Percentiles rank a stretch among this genome's conserved stretches.
phyloP scores from a whole-genome alignment of 1,139 yeast species.

The Casaregolazyma lundiana region DNA sequence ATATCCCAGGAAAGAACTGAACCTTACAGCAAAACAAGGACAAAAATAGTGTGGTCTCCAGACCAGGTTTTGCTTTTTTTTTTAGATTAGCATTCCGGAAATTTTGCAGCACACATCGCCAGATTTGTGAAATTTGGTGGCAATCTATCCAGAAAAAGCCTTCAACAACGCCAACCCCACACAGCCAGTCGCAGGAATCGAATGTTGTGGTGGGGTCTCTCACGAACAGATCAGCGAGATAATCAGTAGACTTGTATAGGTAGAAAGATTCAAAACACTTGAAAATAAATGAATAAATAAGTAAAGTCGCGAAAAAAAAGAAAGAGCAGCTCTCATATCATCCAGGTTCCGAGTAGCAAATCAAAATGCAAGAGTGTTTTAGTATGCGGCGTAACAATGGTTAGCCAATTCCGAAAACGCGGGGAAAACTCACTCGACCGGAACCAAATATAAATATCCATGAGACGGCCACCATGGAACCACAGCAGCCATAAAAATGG shows the following conservation, averaged over 20 bases:
- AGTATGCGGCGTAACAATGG: background rate
- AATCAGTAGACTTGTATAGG: constrained; percentile 12
- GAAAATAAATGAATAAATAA: too few species aligned
- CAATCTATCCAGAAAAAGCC: background rate
- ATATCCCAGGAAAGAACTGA: too few species aligned
- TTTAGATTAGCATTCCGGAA: constrained; percentile 10
- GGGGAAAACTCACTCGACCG: background rate
- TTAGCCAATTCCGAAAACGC: background rate
- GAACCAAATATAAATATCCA: background rate
- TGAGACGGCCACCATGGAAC: background rate
- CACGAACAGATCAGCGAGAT: constrained; percentile 17
- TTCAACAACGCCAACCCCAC: background rate
- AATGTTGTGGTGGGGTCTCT: constrained; percentile 18
- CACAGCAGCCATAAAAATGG: background rate
- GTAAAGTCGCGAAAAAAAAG: too few species aligned
- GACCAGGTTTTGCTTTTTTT: too few species aligned
- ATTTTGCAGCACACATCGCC: constrained; percentile 14
- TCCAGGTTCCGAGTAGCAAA: too few species aligned
- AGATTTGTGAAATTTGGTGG: constrained; percentile 1
- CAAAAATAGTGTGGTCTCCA: too few species aligned
- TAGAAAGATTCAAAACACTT: too few species aligned
- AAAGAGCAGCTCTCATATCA: too few species aligned
- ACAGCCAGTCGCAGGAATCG: constrained; percentile 15
- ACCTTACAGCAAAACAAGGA: too few species aligned
- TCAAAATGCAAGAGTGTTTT: too few species aligned